Percentiles rank a stretch among this genome's conserved stretches.
phyloP scores from a whole-genome alignment of 2,329 filamentous ascomycete species.

The Fusarium aywerte region DNA sequence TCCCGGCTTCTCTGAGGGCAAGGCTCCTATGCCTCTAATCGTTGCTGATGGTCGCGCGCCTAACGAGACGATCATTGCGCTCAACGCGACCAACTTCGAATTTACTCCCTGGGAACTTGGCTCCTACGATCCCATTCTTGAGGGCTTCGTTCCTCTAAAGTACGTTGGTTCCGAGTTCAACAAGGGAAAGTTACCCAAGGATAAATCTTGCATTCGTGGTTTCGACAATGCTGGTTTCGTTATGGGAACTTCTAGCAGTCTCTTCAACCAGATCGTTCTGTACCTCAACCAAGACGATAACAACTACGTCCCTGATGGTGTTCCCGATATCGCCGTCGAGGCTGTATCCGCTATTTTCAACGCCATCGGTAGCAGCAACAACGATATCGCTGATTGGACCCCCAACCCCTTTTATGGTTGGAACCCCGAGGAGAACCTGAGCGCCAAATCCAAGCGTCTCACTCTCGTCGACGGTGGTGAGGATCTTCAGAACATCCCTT shows the following conservation, averaged over 20 bases:
- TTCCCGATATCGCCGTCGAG: slow-evolving; percentile 56
- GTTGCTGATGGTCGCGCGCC: slow-evolving; percentile 61
- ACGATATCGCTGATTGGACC: slow-evolving; percentile 79
- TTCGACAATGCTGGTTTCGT: slow-evolving; percentile 84
- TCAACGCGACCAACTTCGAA: slow-evolving; percentile 72
- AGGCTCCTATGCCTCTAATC: slow-evolving; percentile 61
- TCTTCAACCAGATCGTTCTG: slow-evolving; percentile 80
- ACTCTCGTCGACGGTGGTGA: slow-evolving; percentile 85
- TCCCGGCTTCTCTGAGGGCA: slow-evolving; percentile 55
- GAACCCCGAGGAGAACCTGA: slow-evolving; percentile 58
- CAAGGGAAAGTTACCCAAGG: slow-evolving; percentile 58
- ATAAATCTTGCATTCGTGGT: slow-evolving; percentile 64
- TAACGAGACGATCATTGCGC: slow-evolving; percentile 55
- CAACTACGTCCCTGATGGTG: slow-evolving; percentile 62
- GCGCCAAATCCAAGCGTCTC: slow-evolving; percentile 61
- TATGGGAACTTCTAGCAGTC: slow-evolving; percentile 82
- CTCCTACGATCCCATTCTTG: slow-evolving; percentile 68
- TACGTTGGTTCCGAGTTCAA: slow-evolving; percentile 70
- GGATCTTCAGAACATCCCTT: slow-evolving; percentile 82
- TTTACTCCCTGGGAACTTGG: slow-evolving; percentile 75
- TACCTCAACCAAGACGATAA: slow-evolving; percentile 67
- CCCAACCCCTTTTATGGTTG: slow-evolving; percentile 69
- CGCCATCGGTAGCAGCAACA: slow-evolving; percentile 66
- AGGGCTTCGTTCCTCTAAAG: slow-evolving; percentile 67
- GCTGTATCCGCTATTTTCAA: slow-evolving; percentile 62